Base-by-base conservation (phyloP, 2,329 filamentous ascomycete genomes). In the Didymella segeticola region DNA sequence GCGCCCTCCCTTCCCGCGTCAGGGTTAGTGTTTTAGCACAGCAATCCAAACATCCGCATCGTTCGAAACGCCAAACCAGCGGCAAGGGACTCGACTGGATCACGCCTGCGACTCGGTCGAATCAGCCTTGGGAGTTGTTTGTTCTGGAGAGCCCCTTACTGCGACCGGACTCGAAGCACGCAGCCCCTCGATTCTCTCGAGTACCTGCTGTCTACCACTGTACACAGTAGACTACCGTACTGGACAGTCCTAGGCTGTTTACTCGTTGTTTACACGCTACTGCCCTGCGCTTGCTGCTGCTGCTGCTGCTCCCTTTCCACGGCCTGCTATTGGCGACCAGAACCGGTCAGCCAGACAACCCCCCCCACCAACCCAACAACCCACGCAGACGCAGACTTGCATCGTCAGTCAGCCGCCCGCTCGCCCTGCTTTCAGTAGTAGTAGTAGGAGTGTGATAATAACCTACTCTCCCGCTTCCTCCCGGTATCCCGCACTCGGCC, bases 401-500 rank as follows among this genome's bases (percentile, higher is more conserved):
- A 38, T 43, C 59, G 47, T 51, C 51, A 45, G 47, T 51, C 51
- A 45, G 29, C 53, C 33, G 36, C 52, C 46, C 57, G n/a, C n/a
- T n/a, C n/a, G n/a, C n/a, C n/a, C n/a, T n/a, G n/a, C n/a, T n/a
- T n/a, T n/a, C n/a, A n/a, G n/a, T n/a, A n/a, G n/a, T n/a, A n/a
- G n/a, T n/a, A n/a, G n/a, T n/a, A n/a, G n/a, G n/a, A n/a, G n/a
- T 53, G 55, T 56, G 56, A 58, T 62, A 67, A 37, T n/a, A n/a
- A n/a, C n/a, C n/a, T n/a, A n/a, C n/a, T 62, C 54, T 53, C 62
- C 59, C 61, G 59, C 54, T 53, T 60, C 41, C 51, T 52, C 53
- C 57, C 38, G 34, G 39, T 45, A 52, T 57, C 67, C n/a, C 66
- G 70, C 57, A 64, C 72, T 71, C 70, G 65, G 66, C 72, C 70